These are phyloP conservation scores for Collariella sp. DNA, from an alignment of 495 filamentous ascomycete species.

Conservation along the genomic window DNA sequence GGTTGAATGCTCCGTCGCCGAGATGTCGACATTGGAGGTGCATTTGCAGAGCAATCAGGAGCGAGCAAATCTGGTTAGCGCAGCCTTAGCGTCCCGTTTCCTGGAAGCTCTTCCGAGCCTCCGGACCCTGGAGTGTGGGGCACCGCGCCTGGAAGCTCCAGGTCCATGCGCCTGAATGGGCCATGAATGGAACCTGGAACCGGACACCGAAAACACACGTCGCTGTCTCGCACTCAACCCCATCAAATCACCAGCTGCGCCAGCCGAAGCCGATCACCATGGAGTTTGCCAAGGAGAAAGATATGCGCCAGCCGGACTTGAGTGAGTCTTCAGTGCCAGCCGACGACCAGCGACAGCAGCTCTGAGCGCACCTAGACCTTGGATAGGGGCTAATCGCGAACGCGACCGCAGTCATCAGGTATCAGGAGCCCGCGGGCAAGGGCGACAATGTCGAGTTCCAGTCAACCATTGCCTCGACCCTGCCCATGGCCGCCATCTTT, in stretches of 20 bases:
- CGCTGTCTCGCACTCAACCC: not conserved
- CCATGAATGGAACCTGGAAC: not conserved
- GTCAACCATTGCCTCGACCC: conserved; percentile 69
- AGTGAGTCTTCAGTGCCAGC: conserved; percentile 42
- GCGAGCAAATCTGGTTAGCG: too few relatives aligned
- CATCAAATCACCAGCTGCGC: not conserved
- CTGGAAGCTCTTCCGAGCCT: not conserved
- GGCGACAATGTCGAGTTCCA: conserved; percentile 39
- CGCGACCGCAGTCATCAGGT: conserved; percentile 38
- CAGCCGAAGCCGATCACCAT: conserved; percentile 35
- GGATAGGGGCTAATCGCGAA: conserved; percentile 17
- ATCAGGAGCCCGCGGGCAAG: conserved; percentile 40
- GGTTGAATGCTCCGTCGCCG: too few relatives aligned
- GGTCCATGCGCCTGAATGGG: not conserved
- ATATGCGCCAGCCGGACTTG: conserved; percentile 78
- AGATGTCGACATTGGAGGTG: too few relatives aligned
- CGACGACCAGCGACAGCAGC: not conserved
- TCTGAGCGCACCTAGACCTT: not conserved
- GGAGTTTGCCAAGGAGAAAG: conserved; percentile 58
- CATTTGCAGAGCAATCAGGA: too few relatives aligned
- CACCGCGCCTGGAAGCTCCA: not conserved
- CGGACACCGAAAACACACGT: conserved; percentile 1
- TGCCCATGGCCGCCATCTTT: conserved; percentile 94
- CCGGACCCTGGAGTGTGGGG: not conserved
- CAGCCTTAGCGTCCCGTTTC: not conserved